Evolutionary conservation across 23 red algal genomes (phyloP), one percentile per base, ranked within the genome.

Genomic region (Chondrus crispus): DNA sequence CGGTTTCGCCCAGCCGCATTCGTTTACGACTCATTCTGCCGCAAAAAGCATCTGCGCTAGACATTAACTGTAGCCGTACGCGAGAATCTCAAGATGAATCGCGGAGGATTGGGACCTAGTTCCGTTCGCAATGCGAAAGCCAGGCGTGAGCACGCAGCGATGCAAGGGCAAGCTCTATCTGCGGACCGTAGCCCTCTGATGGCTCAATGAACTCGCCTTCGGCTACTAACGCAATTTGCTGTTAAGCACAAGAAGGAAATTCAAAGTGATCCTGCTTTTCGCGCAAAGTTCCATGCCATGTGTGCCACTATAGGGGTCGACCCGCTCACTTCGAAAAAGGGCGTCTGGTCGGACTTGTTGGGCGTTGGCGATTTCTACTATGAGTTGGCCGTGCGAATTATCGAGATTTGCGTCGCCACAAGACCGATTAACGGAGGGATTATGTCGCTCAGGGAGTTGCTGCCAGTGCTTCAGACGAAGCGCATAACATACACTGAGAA

Each of bases 341-440:
- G 93, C 18, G 49, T 93, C 24, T 98, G 96, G 96, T 83, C 86
- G 6, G 74, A 87, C 44, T 35, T 93, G 18, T 74, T 98, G 38
- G 92, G 92, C 29, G 89, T 98, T 11, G 95, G 95, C 9, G 96
- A 94, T 46, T 98, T 80, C 74, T 98, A 98, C 38, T 94, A 87
- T 69, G 96, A 95, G 46, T 90, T 98, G 16, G 91, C 74, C 2
- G 91, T 95, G 18, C 81, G 89, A 36, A 90, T 93, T 50, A 88
- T 92, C 43, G 96, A 89, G 36, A 81, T 95, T 72, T 98, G 96
- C 55, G 79, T 94, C 9, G 68, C 96, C 5, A 98, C 96, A 22
- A 69, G 96, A 55, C 38, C 53, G 5, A 79, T 91, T 14, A 95
- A 95, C 52, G 96, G 96, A 45, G 96, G 92, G 2, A 50, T 98